Evolutionary conservation across 2,329 filamentous ascomycete species (phyloP).

Genomic region (Fusarium sp.): DNA sequence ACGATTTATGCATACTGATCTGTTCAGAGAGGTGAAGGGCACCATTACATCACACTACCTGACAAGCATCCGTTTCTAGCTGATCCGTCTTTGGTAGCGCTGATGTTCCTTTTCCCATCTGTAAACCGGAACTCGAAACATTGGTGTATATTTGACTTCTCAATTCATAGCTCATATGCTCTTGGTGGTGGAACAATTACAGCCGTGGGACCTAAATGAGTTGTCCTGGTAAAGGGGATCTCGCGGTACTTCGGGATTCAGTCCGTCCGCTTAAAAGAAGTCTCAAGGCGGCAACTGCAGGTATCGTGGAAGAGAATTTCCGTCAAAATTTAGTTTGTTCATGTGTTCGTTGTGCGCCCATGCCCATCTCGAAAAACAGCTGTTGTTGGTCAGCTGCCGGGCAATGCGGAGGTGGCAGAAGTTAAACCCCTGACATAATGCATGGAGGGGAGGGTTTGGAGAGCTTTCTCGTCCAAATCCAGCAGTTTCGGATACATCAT

Average conservation of each 20-base stretch:
- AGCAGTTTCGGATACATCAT: slow-evolving; percentile 25
- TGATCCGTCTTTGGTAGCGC: neutral
- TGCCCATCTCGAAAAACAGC: slow-evolving; percentile 1
- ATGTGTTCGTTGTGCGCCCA: slow-evolving; percentile 22
- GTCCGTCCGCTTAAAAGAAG: slow-evolving; percentile 23
- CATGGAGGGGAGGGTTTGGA: slow-evolving; percentile 9
- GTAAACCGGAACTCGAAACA: neutral
- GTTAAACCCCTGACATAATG: slow-evolving; percentile 19
- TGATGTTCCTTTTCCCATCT: neutral
- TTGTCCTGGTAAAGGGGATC: neutral
- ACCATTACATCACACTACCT: neutral
- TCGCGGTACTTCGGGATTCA: slow-evolving; percentile 32
- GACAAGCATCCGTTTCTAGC: neutral
- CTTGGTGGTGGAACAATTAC: neutral
- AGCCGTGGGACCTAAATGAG: neutral
- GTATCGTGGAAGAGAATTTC: slow-evolving; percentile 1
- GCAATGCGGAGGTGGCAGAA: slow-evolving; percentile 14
- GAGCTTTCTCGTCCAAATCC: slow-evolving; percentile 15
- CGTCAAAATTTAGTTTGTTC: slow-evolving; percentile 15
- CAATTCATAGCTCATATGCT: neutral
- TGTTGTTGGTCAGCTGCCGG: slow-evolving; percentile 18
- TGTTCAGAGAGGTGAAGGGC: neutral
- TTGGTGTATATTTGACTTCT: neutral
- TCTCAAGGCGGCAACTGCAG: neutral
- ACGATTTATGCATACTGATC: neutral